These are phyloP conservation scores for Carex parvula DNA, from an alignment of 176 grass and related monocot genomes.

Conservation along the genomic window DNA sequence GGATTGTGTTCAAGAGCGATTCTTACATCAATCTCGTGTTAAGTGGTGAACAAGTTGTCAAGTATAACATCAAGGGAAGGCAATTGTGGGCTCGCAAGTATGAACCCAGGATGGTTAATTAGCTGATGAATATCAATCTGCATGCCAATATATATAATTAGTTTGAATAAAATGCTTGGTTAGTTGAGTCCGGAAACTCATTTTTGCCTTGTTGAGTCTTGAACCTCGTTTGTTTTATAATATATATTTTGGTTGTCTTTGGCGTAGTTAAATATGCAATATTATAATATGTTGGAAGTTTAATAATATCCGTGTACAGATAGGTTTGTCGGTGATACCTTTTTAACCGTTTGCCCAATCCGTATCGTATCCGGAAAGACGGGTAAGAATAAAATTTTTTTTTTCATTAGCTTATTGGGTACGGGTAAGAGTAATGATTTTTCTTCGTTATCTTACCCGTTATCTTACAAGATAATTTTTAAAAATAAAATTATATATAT, in stretches of 20 bases:
- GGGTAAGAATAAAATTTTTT: too few relatives aligned
- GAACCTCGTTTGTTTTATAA: neutral
- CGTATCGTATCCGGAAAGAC: too few relatives aligned
- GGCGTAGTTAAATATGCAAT: neutral
- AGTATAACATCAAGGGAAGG: slow-evolving; percentile 55
- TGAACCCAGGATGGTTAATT: slow-evolving; percentile 24
- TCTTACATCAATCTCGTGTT: slow-evolving; percentile 33
- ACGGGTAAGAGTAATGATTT: too few relatives aligned
- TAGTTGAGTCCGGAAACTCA: neutral
- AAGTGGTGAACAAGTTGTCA: slow-evolving; percentile 36
- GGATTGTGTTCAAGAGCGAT: slow-evolving; percentile 38
- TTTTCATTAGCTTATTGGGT: too few relatives aligned
- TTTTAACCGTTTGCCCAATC: too few relatives aligned
- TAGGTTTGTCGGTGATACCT: neutral
- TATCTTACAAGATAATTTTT: too few relatives aligned
- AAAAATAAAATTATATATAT: too few relatives aligned
- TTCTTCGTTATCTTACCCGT: too few relatives aligned
- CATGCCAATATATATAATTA: neutral
- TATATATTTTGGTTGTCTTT: neutral
- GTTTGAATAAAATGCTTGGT: neutral
- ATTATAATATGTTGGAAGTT: neutral
- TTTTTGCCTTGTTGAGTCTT: neutral
- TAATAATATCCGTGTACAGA: neutral
- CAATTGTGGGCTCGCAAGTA: slow-evolving; percentile 66
- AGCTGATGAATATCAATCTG: too few relatives aligned